phyloP scores from a whole-genome alignment of 306 rosid genomes.

The Medicago truncatula region DNA sequence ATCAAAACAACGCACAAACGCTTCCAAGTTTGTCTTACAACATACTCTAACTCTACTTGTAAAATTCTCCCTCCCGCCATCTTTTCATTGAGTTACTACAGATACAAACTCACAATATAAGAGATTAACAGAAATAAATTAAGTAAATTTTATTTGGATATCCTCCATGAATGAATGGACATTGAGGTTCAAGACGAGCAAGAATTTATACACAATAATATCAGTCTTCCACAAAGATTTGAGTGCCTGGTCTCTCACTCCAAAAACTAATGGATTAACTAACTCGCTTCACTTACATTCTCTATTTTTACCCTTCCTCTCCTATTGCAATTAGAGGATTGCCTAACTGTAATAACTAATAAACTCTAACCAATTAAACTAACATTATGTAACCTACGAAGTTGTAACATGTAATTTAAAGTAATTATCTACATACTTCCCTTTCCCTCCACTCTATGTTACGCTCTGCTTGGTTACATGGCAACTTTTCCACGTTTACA shows the following conservation, averaged over 20 bases:
- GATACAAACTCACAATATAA: conserved; percentile 4
- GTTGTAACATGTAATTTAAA: background rate
- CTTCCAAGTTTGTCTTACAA: background rate
- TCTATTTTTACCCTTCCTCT: background rate
- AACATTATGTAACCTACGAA: conserved; percentile 8
- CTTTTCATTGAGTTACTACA: conserved; percentile 2
- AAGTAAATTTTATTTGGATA: background rate
- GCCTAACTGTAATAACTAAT: background rate
- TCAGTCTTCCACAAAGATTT: background rate
- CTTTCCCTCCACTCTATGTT: background rate
- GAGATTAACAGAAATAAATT: background rate
- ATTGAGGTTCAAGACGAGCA: background rate
- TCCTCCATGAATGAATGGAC: background rate
- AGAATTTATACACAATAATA: background rate
- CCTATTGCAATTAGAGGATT: background rate
- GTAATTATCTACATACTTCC: background rate
- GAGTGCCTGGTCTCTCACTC: background rate
- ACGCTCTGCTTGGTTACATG: no score
- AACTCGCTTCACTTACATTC: background rate
- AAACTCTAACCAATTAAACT: background rate
- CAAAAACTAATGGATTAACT: conserved; percentile 11
- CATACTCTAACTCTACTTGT: conserved; percentile 16
- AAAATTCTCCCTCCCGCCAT: background rate
- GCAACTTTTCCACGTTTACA: no score
- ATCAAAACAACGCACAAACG: conserved; percentile 13